phyloP scores from a whole-genome alignment of 2,329 filamentous ascomycete genomes.

The Trichoderma guizhouense region DNA sequence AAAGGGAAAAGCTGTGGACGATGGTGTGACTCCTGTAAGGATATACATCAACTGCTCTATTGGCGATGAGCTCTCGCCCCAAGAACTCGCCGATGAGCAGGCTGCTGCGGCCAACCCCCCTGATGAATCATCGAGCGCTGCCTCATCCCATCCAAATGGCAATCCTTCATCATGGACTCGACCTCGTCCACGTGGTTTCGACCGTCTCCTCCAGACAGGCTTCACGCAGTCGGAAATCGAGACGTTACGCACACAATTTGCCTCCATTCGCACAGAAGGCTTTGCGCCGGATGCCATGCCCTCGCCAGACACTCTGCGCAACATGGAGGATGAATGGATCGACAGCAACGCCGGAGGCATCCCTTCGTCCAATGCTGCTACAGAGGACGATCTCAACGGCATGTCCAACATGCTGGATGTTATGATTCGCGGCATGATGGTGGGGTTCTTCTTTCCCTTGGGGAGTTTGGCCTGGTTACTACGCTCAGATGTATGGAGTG shows the following conservation, averaged over 20 bases:
- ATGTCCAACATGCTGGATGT: conserved; percentile 66
- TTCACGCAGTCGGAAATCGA: conserved; percentile 83
- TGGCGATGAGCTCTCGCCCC: conserved; percentile 65
- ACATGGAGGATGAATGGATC: conserved; percentile 87
- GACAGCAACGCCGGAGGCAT: conserved; percentile 58
- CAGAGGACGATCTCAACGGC: conserved; percentile 49
- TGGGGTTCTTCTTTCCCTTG: conserved; percentile 93
- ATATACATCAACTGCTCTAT: conserved; percentile 95
- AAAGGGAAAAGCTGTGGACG: conserved; percentile 24
- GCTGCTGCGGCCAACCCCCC: conserved; percentile 39
- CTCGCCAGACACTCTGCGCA: conserved; percentile 67
- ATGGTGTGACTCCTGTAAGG: conserved; percentile 45
- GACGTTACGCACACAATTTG: conserved; percentile 81
- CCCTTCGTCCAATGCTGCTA: conserved; percentile 35
- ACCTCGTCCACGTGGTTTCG: conserved; percentile 67
- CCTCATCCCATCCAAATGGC: conserved; percentile 8
- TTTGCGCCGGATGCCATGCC: conserved; percentile 91
- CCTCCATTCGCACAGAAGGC: conserved; percentile 74
- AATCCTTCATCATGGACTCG: conserved; percentile 28
- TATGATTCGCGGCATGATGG: conserved; percentile 80
- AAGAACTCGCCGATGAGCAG: conserved; percentile 69
- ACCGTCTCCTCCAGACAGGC: conserved; percentile 75
- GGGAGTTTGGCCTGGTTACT: conserved; percentile 82
- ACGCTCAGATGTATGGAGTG: conserved; percentile 80
- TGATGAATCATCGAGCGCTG: conserved; percentile 49